phyloP scores from a whole-genome alignment of 2,329 filamentous ascomycete species.

The Iodosphaeria phyllophila region DNA sequence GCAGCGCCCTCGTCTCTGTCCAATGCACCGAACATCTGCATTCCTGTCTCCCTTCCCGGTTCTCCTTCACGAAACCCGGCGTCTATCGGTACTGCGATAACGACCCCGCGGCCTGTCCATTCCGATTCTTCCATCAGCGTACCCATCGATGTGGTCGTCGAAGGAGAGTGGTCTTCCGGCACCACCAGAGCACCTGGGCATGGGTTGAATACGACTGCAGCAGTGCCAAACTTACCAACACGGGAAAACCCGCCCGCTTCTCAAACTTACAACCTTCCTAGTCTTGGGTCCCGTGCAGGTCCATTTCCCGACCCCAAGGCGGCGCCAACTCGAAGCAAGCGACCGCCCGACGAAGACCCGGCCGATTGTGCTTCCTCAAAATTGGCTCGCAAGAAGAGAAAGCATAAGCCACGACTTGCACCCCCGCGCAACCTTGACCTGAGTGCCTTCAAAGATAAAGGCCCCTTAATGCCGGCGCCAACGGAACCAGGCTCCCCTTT shows the following conservation, averaged over 20 bases:
- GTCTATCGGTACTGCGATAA: conserved; percentile 4
- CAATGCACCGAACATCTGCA: background rate
- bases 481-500: conserved; percentile 32
- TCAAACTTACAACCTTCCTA: conserved; percentile 1
- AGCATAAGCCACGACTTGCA: conserved; percentile 24
- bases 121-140: conserved; percentile 6
- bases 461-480: conserved; percentile 15
- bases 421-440: conserved; percentile 26
- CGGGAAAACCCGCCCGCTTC: background rate
- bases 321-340: conserved; percentile 1
- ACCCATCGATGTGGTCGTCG: conserved; percentile 4
- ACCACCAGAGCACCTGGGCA: conserved; percentile 12
- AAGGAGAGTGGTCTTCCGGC: conserved; percentile 10
- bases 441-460: conserved; percentile 12
- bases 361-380: background rate
- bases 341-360: conserved; percentile 3
- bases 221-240: conserved; percentile 4
- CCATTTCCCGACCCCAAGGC: background rate
- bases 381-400: conserved; percentile 21
- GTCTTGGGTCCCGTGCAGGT: background rate
- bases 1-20: conserved; percentile 1
- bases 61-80: conserved; percentile 3
- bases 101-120: conserved; percentile 9
- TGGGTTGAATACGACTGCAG: conserved; percentile 10
- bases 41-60: background rate